These are phyloP conservation scores for Coemansia sp. DNA, from an alignment of 192 early-diverging fungal species.

Conservation along the genomic window DNA sequence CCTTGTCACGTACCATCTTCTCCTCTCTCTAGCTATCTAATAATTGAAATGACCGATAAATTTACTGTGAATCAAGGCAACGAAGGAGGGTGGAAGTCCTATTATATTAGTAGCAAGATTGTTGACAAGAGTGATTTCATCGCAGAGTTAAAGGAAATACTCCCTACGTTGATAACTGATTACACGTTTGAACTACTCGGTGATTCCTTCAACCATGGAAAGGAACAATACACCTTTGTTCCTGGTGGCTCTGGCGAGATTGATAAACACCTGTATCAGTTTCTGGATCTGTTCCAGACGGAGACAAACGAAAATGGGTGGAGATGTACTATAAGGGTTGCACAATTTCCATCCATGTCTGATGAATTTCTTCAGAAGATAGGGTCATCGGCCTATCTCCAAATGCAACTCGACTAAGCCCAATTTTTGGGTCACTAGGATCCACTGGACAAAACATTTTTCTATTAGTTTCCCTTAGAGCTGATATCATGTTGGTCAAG, in stretches of 20 bases:
- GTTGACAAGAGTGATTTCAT: not conserved
- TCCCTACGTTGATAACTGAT: not conserved
- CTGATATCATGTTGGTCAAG: too few species aligned
- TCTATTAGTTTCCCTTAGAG: too few species aligned
- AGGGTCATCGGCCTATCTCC: not conserved
- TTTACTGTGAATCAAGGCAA: not conserved
- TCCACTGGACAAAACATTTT: not conserved
- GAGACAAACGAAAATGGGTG: not conserved
- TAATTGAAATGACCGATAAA: not conserved
- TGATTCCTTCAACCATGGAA: not conserved
- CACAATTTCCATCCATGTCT: not conserved
- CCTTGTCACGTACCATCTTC: not conserved
- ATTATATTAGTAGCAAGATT: not conserved
- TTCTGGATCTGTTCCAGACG: not conserved
- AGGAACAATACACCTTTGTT: not conserved
- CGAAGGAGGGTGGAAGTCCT: not conserved
- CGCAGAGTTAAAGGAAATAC: not conserved
- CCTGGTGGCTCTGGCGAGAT: not conserved
- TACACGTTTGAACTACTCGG: not conserved
- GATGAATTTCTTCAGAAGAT: not conserved
- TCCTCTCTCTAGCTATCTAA: not conserved
- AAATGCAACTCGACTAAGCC: not conserved
- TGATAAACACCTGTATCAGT: not conserved
- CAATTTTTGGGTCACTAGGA: not conserved
- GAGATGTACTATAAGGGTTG: not conserved